These are phyloP conservation scores for Orbilia oligospora DNA, from an alignment of 2,329 filamentous ascomycete genomes.

Conservation along the genomic window DNA sequence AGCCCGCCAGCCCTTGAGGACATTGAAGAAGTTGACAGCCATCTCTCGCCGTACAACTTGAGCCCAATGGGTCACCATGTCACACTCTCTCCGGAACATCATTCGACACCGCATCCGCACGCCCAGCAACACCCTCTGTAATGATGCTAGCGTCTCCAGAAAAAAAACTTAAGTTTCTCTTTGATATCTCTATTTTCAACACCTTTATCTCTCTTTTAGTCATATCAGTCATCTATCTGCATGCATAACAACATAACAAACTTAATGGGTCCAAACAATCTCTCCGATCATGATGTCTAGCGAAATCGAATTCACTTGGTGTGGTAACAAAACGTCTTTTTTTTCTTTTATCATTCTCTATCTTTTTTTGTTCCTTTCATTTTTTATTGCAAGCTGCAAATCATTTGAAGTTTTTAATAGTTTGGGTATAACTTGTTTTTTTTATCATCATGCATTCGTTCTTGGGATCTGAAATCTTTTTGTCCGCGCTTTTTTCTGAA, in stretches of 20 bases:
- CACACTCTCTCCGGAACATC: conserved; percentile 50
- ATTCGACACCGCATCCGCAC: conserved; percentile 37
- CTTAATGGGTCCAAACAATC: conserved; percentile 58
- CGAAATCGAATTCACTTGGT: conserved; percentile 57
- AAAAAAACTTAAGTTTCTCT: conserved; percentile 20
- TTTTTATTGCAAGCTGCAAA: conserved; percentile 2
- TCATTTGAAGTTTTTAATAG: conserved; percentile 36
- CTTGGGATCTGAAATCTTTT: conserved; percentile 51
- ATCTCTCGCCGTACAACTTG: conserved; percentile 60
- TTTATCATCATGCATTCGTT: conserved; percentile 36
- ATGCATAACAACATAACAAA: conserved; percentile 46
- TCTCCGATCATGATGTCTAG: conserved; percentile 61
- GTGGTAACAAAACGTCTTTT: conserved; percentile 60
- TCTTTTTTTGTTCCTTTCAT: not conserved
- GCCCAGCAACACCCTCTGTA: conserved; percentile 30
- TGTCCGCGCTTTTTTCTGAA: conserved; percentile 5
- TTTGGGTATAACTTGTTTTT: conserved; percentile 49
- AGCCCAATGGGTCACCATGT: conserved; percentile 58
- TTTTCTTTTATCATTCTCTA: conserved; percentile 4
- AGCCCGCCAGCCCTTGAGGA: conserved; percentile 57
- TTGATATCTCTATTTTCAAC: conserved; percentile 11
- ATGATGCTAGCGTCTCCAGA: conserved; percentile 52
- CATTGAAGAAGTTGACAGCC: conserved; percentile 51
- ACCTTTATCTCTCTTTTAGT: conserved; percentile 30
- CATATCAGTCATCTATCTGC: conserved; percentile 32